Conservation (phyloP, 306 rosid species). For the Clitoria ternatea region DNA sequence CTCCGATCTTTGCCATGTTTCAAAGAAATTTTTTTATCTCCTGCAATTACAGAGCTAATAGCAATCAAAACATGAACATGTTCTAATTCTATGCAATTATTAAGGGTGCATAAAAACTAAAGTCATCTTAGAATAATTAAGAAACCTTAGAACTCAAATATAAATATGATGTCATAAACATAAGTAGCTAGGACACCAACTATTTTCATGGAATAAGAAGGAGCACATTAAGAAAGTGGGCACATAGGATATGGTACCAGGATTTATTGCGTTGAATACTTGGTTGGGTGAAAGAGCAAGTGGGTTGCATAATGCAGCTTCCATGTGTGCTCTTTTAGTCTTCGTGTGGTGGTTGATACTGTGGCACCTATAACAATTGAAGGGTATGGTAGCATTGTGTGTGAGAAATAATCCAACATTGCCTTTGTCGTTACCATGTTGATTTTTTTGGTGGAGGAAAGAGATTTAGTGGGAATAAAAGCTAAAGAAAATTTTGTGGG, state of each 20-base stretch:
- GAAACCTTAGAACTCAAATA: background rate
- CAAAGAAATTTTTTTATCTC: conserved; percentile 38
- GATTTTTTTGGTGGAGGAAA: conserved; percentile 29
- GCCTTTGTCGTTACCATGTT: conserved; percentile 13
- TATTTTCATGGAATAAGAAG: background rate
- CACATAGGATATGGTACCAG: conserved; percentile 36
- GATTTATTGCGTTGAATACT: conserved; percentile 39
- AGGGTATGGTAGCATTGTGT: background rate
- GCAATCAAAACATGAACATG: conserved; percentile 4
- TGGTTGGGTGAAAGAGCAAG: conserved; percentile 63
- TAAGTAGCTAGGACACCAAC: background rate
- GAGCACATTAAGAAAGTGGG: background rate
- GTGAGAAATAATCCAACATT: conserved; percentile 5
- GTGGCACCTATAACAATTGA: background rate
- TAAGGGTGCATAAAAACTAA: background rate
- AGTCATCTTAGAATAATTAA: background rate
- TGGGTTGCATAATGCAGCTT: conserved; percentile 59
- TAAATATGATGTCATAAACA: background rate
- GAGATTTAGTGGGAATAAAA: conserved; percentile 13
- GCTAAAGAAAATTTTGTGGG: conserved; percentile 7
- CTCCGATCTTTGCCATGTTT: conserved; percentile 49
- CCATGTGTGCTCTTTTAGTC: conserved; percentile 45
- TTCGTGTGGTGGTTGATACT: conserved; percentile 21
- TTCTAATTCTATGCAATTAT: background rate
- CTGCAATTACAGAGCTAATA: conserved; percentile 34